phyloP scores from a whole-genome alignment of 1,139 yeast species.

The Blastobotrys capitulatus region DNA sequence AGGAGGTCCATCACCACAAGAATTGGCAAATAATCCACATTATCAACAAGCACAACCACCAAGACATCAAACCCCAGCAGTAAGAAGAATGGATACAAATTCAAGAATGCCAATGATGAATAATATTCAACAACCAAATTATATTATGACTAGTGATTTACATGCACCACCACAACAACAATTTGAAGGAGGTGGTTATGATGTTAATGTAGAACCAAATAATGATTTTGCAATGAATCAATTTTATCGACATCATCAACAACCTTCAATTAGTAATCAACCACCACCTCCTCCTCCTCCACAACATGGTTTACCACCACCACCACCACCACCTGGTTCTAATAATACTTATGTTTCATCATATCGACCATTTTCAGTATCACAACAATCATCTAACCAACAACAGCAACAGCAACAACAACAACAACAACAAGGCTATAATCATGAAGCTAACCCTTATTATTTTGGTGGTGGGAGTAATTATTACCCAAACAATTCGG shows the following conservation, averaged over 20 bases:
- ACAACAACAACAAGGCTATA: too few species aligned
- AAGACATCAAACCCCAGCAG: not conserved
- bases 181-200: not conserved
- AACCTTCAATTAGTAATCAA: not conserved
- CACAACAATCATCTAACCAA: not conserved
- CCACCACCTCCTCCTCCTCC: not conserved
- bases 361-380: not conserved
- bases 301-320: not conserved
- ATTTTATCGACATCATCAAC: slow-evolving; percentile 1
- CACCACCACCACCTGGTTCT: not conserved
- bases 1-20: slow-evolving; percentile 11
- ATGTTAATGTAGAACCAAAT: not conserved
- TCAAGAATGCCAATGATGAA: not conserved
- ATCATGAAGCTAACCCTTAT: too few species aligned
- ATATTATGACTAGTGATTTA: not conserved
- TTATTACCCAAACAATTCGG: too few species aligned
- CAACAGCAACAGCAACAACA: too few species aligned
- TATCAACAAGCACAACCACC: not conserved
- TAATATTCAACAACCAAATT: not conserved
- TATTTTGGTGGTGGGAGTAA: too few species aligned
- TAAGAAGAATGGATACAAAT: not conserved
- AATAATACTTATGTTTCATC: not conserved
- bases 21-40: not conserved
- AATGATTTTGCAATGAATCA: not conserved
- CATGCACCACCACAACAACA: not conserved